Evolutionary conservation across 768 basidiomycete genomes (phyloP).

Genomic region (Coprinellus micaceus): DNA sequence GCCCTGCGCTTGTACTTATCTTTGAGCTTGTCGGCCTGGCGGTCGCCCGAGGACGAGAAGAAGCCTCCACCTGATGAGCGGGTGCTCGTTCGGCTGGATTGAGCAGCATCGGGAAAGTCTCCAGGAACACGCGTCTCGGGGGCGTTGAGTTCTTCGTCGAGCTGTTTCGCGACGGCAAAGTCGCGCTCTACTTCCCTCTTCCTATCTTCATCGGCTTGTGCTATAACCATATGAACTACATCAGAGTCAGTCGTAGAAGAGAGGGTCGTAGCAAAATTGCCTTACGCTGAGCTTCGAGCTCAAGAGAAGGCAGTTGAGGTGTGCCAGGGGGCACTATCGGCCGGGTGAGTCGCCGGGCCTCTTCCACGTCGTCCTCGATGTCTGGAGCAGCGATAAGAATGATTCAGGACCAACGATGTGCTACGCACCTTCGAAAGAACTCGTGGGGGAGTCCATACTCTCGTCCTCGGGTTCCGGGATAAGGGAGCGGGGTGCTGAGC

Average conservation of each 20-base stretch:
- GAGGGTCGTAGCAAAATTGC: not conserved
- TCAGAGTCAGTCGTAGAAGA: not conserved
- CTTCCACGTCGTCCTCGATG: not conserved
- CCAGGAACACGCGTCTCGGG: not conserved
- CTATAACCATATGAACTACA: not conserved
- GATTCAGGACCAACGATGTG: not conserved
- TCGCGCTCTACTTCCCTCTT: not conserved
- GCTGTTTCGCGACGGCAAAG: not conserved
- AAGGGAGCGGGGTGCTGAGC: not conserved
- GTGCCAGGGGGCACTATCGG: not conserved
- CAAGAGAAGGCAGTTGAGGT: not conserved
- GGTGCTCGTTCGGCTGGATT: not conserved
- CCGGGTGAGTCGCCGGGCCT: not conserved
- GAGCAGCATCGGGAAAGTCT: not conserved
- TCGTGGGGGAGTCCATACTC: not conserved
- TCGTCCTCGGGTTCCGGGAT: not conserved
- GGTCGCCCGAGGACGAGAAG: not conserved
- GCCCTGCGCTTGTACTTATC: slow-evolving; percentile 7
- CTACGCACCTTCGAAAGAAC: not conserved
- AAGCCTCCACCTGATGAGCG: not conserved
- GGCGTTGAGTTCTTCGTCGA: not conserved
- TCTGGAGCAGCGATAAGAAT: not conserved
- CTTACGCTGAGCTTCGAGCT: not conserved
- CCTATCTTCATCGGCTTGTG: not conserved
- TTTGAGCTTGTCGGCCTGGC: not conserved